Evolutionary conservation across 257 asterid species (phyloP), one percentile per base, ranked within the genome.

Genomic region (Solanum etuberosum): DNA sequence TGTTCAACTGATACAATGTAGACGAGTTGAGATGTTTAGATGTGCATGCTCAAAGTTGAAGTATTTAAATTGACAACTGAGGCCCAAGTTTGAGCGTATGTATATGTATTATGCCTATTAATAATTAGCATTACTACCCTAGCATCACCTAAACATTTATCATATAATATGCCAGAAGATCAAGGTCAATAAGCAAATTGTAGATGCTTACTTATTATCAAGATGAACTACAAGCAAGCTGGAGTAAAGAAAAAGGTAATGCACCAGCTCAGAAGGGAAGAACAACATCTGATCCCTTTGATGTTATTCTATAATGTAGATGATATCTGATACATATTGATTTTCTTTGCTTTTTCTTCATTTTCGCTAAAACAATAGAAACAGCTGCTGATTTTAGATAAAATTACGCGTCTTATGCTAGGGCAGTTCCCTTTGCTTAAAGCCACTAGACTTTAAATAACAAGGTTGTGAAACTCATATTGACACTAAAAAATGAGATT

Each of bases 311-410:
- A 10, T 29, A 35, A 35, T n/a, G 35, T 35, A 57, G 74, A 83
- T 84, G 72, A 37, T 74, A 77, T 74, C 77, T 71, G 51, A 42
- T 32, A 29, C 14, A 42, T 13, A 61, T 67, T 27, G 48, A 83
- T 73, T 43, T 46, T 25, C 68, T 72, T 86, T n/a, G n/a, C 29
- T 57, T 15, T 84, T 65, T 65, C 86, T 80, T 67, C 83, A 65
- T 88, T 78, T 85, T 88, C 83, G 43, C 84, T 85, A 86, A 88
- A 88, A 51, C 68, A 68, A 77, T 31, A 46, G 65, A 85, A 40
- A 14, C 27, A 68, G 14, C 14, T 35, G 89, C 61, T 7, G 31
- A 82, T 67, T 43, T 80, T 48, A 32, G 16, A 82, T 27, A 70
- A 46, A 29, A 42, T 34, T 80, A 51, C 4, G 57, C 7, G 5